Conservation (phyloP, 768 basidiomycete genomes). For the Termitomyces sp. region DNA sequence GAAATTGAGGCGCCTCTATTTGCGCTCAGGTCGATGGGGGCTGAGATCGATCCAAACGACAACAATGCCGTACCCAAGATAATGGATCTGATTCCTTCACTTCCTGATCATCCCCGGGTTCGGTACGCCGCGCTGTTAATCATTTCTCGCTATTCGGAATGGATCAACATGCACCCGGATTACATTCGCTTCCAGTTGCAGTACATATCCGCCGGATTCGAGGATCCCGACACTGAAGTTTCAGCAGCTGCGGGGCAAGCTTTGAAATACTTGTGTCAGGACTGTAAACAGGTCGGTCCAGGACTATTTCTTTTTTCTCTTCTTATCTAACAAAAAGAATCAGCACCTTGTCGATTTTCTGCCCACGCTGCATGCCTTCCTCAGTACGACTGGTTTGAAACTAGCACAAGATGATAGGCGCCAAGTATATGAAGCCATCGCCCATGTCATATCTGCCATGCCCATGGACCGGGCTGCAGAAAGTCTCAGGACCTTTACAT, state of each 20-base stretch:
- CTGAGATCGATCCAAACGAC: constrained; percentile 80
- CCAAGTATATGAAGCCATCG: constrained; percentile 94
- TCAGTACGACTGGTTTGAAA: constrained; percentile 72
- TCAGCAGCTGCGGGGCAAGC: constrained; percentile 93
- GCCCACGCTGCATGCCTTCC: constrained; percentile 86
- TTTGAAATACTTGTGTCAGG: constrained; percentile 93
- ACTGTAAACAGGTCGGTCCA: constrained; percentile 73
- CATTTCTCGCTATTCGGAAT: constrained; percentile 93
- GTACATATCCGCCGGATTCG: constrained; percentile 91
- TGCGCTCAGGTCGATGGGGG: constrained; percentile 97
- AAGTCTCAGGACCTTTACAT: constrained; percentile 80
- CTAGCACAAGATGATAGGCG: constrained; percentile 82
- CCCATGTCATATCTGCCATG: constrained; percentile 93
- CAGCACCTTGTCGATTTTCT: constrained; percentile 90
- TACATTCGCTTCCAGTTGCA: constrained; percentile 83
- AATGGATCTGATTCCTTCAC: constrained; percentile 87
- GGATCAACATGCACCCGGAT: constrained; percentile 86
- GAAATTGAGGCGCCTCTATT: constrained; percentile 97
- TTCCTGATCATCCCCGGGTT: constrained; percentile 86
- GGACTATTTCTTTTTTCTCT: background rate
- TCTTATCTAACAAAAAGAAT: background rate
- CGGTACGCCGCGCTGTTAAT: constrained; percentile 95
- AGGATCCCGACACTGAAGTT: constrained; percentile 74
- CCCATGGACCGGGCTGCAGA: constrained; percentile 82
- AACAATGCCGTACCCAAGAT: constrained; percentile 89